Evolutionary conservation across 768 basidiomycete species (phyloP), one percentile per base, ranked within the genome.

Genomic region (Exsudoporus frostii): DNA sequence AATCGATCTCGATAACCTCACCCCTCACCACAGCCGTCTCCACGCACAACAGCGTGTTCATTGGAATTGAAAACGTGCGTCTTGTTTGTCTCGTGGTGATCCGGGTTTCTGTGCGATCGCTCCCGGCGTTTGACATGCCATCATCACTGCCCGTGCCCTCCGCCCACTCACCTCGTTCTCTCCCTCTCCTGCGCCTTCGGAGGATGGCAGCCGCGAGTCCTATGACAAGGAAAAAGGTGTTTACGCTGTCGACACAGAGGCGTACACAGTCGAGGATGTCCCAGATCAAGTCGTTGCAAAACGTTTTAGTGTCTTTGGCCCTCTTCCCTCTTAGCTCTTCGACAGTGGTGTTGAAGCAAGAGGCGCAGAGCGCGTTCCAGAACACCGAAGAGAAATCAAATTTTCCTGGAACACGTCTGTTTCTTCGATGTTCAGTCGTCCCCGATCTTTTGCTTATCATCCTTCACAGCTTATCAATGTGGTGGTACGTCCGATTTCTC

Each of bases 331-430:
- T 39, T 73, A 60, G 60, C 64, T 79, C 11, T 79, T 80, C 60
- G 65, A 70, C n/a, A 74, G 67, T 48, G 79, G 79, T 45, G 76
- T 82, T 19, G 80, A 82, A 63, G 79, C 79, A 7, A 67, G 78
- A 62, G 80, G 80, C 22, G 76, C 81, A 10, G 80, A 81, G 56
- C 75, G 80, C 10, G 76, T 81, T 0, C 77, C 76, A 17, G 80
- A 81, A 61, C 63, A 75, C 51, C 73, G 79, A 62, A 58, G 78
- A 52, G 73, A 75, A 49, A 65, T 56, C 1, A 76, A 75, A 54
- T 73, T 78, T 53, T 57, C 71, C 15, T 76, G 75, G 29, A 30
- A 30, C 29, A 11, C 9, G 29, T 30, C 10, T 4, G 10, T 11
- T 30, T 30, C 29, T 7, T 33, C 36, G 19, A 36, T 46, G 17